These are phyloP conservation scores for Dioszegia crocea DNA, from an alignment of 768 basidiomycete genomes.

Conservation along the genomic window DNA sequence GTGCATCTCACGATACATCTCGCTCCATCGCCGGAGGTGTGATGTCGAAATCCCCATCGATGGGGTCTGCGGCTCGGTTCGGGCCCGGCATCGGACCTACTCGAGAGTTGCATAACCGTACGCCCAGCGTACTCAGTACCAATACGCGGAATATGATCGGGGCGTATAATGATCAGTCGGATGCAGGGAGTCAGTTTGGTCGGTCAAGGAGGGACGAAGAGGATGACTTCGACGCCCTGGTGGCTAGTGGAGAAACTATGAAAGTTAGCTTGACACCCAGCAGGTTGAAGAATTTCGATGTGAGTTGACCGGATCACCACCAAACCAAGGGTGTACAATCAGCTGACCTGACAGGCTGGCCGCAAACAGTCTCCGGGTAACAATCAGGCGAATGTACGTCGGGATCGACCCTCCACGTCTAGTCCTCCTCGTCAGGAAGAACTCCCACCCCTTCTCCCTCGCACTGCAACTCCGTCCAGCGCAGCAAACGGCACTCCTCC, in stretches of 20 bases:
- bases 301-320: slow-evolving; percentile 51
- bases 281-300: slow-evolving; percentile 87
- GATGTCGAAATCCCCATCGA: slow-evolving; percentile 6
- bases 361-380: neutral
- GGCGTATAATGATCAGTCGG: slow-evolving; percentile 29
- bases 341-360: neutral
- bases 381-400: neutral
- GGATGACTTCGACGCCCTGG: slow-evolving; percentile 87
- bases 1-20: neutral
- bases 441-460: slow-evolving; percentile 7
- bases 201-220: slow-evolving; percentile 46
- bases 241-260: slow-evolving; percentile 85
- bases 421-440: slow-evolving; percentile 2
- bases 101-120: slow-evolving; percentile 20
- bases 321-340: neutral
- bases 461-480: neutral
- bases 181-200: slow-evolving; percentile 3
- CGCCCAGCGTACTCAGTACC: slow-evolving; percentile 25
- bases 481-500: neutral
- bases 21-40: neutral
- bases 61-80: neutral
- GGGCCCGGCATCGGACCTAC: neutral
- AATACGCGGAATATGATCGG: slow-evolving; percentile 32
- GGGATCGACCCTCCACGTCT: neutral
- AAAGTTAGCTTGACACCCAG: slow-evolving; percentile 94